Base-by-base conservation (phyloP, 2,329 filamentous ascomycete species). In the Alternaria alternata region DNA sequence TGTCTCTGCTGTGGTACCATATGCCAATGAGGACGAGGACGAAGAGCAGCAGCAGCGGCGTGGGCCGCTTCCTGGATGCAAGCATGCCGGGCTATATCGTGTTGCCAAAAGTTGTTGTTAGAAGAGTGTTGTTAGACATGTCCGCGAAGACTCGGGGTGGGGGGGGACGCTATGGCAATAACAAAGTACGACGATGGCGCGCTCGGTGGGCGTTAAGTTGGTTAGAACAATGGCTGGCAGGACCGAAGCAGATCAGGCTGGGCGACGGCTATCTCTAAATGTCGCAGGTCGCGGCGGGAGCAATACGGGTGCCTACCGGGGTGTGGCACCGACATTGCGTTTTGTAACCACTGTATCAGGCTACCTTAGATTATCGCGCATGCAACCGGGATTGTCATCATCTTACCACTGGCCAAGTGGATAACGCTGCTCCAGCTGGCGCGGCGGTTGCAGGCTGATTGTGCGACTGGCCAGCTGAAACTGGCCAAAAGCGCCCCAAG, bases 31-130 rank as follows among this genome's bases (percentile, higher is more conserved):
- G 51, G 54, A 72, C 39, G 61, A 77, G 52, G 7, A 67, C 62
- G 57, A 73, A 36, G 60, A 63, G 63, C 30, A 72, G 60, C 34
- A 77, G 67, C 63, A 78, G 60, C 53, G 71, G 70, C 60, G 74
- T 54, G 32, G 70, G 69, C 26, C 74, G 71, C 63, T 73, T 76
- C 53, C 72, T 70, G 51, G 73, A 66, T 22, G 72, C 73, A 61
- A 77, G 71, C 75, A 77, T 77, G 64, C 32, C 65, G 49, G 60
- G 57, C 59, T 39, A 39, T 38, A 38, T 38, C 16, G 34, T 38
- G 34, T 38, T 38, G 39, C 28, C 44, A 63, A 51, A 61, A 53
- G 61, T n/a, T 44, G 41, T 38, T 39, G 53, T 36, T 62, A 67
- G 57, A 57, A 65, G 64, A 56, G 59, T 24, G 63, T 68, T 61